Evolutionary conservation across 2,329 filamentous ascomycete species (phyloP).

Genomic region (Pseudocercospora cruenta): DNA sequence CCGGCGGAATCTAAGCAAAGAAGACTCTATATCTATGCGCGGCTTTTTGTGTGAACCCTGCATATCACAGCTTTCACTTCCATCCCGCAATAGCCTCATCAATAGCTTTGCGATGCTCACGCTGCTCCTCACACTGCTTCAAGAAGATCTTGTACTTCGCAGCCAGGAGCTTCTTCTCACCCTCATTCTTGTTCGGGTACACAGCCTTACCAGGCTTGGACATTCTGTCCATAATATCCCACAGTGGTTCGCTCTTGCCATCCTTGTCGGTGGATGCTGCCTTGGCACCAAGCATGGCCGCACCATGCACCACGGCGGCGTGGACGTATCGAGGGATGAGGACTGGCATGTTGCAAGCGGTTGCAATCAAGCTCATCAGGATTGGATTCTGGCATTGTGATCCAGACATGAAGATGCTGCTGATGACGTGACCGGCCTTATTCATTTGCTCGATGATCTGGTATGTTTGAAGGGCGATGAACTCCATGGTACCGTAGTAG

Average conservation of each 20-base stretch:
- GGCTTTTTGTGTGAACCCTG: not conserved
- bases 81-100: conserved; percentile 58
- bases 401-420: conserved; percentile 97
- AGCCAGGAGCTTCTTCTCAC: conserved; percentile 77
- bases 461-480: conserved; percentile 93
- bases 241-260: conserved; percentile 82
- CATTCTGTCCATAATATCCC: conserved; percentile 97
- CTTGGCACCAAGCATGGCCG: conserved; percentile 96
- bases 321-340: conserved; percentile 92
- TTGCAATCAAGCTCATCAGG: conserved; percentile 88
- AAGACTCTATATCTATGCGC: conserved; percentile 3
- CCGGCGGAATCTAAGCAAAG: not conserved
- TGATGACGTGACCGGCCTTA: conserved; percentile 80
- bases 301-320: conserved; percentile 95
- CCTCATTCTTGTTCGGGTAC: conserved; percentile 69
- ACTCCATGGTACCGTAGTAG: conserved; percentile 97
- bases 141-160: conserved; percentile 96
- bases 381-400: conserved; percentile 96
- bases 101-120: conserved; percentile 76
- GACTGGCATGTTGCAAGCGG: conserved; percentile 88
- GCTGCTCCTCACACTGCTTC: conserved; percentile 86
- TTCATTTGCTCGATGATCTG: conserved; percentile 98
- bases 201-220: conserved; percentile 89
- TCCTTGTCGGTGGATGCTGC: conserved; percentile 81
- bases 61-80: conserved; percentile 21